Evolutionary conservation across 2,329 filamentous ascomycete genomes (phyloP).

Genomic region (Exserohilum turcica): DNA sequence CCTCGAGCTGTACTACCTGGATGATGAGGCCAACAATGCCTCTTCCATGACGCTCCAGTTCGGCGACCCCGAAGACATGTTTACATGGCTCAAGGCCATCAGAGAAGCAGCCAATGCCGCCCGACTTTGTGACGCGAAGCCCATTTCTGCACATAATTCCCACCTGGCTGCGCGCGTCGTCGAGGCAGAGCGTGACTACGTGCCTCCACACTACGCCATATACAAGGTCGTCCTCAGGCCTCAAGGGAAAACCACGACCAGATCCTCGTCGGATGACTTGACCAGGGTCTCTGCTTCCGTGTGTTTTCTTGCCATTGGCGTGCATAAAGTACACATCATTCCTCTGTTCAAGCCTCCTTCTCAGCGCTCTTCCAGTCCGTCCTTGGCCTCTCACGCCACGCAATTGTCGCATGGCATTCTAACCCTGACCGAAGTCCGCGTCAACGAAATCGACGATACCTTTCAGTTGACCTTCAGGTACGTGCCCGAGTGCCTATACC

Average conservation of each 20-base stretch:
- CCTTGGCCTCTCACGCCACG: constrained; percentile 56
- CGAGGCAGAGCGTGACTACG: constrained; percentile 71
- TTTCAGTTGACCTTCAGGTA: constrained; percentile 69
- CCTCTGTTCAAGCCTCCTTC: constrained; percentile 64
- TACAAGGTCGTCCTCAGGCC: constrained; percentile 71
- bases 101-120: constrained; percentile 63
- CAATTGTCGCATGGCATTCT: constrained; percentile 67
- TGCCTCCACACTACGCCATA: constrained; percentile 68
- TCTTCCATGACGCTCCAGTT: constrained; percentile 69
- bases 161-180: constrained; percentile 67
- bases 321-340: constrained; percentile 71
- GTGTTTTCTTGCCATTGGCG: constrained; percentile 71
- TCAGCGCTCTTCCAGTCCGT: constrained; percentile 60
- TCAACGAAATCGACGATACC: constrained; percentile 67
- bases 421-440: constrained; percentile 63
- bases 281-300: constrained; percentile 67
- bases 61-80: constrained; percentile 66
- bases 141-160: constrained; percentile 63
- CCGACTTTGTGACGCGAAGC: constrained; percentile 57
- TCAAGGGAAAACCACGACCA: constrained; percentile 59
- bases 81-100: constrained; percentile 68
- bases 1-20: constrained; percentile 70
- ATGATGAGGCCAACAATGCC: constrained; percentile 66
- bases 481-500: constrained; percentile 5
- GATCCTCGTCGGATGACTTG: constrained; percentile 69